These are phyloP conservation scores for Candida lessepsii DNA, from an alignment of 805 yeast species.

Conservation along the genomic window DNA sequence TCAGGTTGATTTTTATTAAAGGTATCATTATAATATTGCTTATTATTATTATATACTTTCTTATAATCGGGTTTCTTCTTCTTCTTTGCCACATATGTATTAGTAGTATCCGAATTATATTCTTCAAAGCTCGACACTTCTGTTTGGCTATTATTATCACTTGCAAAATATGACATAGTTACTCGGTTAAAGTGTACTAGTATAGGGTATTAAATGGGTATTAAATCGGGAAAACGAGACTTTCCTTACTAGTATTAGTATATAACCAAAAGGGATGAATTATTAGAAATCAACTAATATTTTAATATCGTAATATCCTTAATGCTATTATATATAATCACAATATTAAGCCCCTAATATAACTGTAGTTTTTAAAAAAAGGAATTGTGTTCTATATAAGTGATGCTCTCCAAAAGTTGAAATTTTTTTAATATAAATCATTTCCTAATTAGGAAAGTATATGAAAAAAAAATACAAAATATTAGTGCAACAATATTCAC, in stretches of 20 bases:
- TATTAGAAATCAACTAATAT: not conserved
- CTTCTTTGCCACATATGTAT: slow-evolving; percentile 15
- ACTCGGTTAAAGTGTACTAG: too few species aligned
- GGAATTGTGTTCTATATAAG: slow-evolving; percentile 6
- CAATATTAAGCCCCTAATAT: too few species aligned
- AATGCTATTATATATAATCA: too few species aligned
- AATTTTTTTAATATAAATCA: slow-evolving; percentile 1
- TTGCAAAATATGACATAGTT: slow-evolving; percentile 12
- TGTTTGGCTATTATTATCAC: slow-evolving; percentile 8
- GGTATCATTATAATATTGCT: slow-evolving; percentile 4
- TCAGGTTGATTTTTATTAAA: slow-evolving; percentile 11
- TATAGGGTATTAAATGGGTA: slow-evolving; percentile 4
- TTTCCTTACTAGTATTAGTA: too few species aligned
- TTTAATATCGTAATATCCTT: too few species aligned
- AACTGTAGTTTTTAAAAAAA: not conserved
- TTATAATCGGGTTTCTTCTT: slow-evolving; percentile 8
- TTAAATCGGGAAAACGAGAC: not conserved
- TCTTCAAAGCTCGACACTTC: slow-evolving; percentile 7
- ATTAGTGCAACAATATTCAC: too few species aligned
- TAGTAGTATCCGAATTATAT: slow-evolving; percentile 17
- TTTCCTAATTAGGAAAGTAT: slow-evolving; percentile 8
- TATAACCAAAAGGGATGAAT: not conserved
- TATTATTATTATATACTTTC: slow-evolving; percentile 1
- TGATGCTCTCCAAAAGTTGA: slow-evolving; percentile 7
- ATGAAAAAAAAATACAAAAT: slow-evolving; percentile 3